Evolutionary conservation across 2,329 filamentous ascomycete genomes (phyloP), one percentile per base, ranked within the genome.

Genomic region (Alternaria viburni): DNA sequence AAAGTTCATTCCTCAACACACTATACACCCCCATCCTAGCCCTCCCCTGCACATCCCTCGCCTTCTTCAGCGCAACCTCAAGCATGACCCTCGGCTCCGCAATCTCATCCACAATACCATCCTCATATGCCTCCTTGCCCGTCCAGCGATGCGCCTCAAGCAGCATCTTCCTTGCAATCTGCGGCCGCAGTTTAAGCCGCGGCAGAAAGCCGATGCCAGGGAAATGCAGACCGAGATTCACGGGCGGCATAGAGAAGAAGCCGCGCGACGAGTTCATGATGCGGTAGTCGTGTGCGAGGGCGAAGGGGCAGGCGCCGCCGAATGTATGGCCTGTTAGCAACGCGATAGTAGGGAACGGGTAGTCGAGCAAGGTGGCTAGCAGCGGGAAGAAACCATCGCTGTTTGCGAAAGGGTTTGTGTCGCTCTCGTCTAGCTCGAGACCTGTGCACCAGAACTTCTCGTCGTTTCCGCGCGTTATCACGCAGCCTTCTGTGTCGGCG

Each of bases 61-160:
- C 86, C 58, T 80, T 80, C 54, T 81, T 79, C 25, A 86, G 68
- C 79, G 83, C 85, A 36, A 77, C 78, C 36, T 83, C 79, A 15
- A 85, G 70, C 84, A 87, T 86, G 19, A 70, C 70, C 26, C 64
- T 65, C 6, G 85, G 85, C 59, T 81, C 77, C 4, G 83, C 83
- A 62, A 87, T 72, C 49, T 79, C 81, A 74, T 88, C 85, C 5
- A 88, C 85, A 60, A 87, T 83, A 0, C 85, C 85, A 71, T 87
- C 86, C 61, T 79, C 73, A 6, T 85, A 62, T 3, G 86, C 86
- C 62, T 85, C 80, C 63, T 82, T 79, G 0, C 83, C 85, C 0
- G 86, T 88, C 85, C 84, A 88, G 43, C 75, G 79, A 60, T 87
- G 83, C 17, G 85, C 86, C 69, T 87, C 85, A 4, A 87, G 78